Percentiles rank a stretch among this genome's conserved stretches.
phyloP scores from a whole-genome alignment of 140 eudicot genomes.

The Bidens hawaiensis region DNA sequence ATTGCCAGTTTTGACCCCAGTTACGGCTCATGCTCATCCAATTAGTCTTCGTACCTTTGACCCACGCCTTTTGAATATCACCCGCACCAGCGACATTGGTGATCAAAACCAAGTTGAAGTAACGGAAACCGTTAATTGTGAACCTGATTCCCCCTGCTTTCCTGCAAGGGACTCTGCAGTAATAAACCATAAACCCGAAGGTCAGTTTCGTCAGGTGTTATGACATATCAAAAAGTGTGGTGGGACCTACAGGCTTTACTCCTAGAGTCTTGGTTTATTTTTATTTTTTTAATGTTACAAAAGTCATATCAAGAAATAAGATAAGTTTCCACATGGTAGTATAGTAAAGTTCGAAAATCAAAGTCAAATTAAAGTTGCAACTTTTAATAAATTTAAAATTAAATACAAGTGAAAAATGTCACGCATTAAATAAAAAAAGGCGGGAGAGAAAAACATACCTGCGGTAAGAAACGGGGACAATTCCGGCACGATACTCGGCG shows the following conservation, averaged over 20 bases:
- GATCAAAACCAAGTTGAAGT: constrained; percentile 80
- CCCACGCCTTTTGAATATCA: constrained; percentile 53
- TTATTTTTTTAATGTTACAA: background rate
- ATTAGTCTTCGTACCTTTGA: constrained; percentile 64
- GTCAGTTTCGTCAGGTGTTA: constrained; percentile 7
- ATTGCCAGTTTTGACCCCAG: constrained; percentile 97
- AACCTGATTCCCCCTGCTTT: constrained; percentile 81
- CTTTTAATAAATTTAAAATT: background rate
- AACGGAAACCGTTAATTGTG: constrained; percentile 84
- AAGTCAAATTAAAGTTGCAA: constrained; percentile 6
- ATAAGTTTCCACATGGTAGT: background rate
- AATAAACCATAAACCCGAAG: constrained; percentile 3
- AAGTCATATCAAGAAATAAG: background rate
- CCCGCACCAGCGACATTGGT: constrained; percentile 88
- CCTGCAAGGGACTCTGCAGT: constrained; percentile 64
- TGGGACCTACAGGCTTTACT: constrained; percentile 6
- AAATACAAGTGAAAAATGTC: background rate
- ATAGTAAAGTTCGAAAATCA: background rate
- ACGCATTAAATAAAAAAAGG: background rate
- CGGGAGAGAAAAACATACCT: constrained; percentile 30
- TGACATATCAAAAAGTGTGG: background rate
- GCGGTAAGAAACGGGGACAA: constrained; percentile 77
- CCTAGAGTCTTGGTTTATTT: background rate
- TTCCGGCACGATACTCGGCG: constrained; percentile 79
- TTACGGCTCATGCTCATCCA: constrained; percentile 90